phyloP scores from a whole-genome alignment of 225 moss, liverwort and hornwort genomes.

The Physcomitrellopsis africana region DNA sequence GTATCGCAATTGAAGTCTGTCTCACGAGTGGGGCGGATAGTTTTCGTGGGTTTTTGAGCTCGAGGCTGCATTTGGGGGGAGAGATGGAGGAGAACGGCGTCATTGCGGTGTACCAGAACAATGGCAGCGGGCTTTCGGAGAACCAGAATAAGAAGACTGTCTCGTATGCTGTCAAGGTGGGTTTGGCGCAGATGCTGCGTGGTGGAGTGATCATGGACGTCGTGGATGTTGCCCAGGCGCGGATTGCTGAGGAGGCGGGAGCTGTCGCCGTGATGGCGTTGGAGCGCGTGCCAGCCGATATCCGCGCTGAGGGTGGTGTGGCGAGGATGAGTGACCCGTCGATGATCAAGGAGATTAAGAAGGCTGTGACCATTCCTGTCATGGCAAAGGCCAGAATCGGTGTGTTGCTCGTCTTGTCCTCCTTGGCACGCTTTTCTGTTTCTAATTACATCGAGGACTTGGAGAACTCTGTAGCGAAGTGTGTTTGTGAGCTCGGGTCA shows the following conservation, averaged over 20 bases:
- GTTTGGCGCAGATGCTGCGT: constrained; percentile 92
- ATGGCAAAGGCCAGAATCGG: constrained; percentile 97
- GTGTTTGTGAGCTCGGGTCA: too few relatives aligned
- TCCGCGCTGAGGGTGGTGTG: constrained; percentile 87
- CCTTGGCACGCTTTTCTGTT: background rate
- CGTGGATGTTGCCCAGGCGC: constrained; percentile 79
- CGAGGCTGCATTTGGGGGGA: background rate
- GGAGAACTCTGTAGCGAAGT: background rate
- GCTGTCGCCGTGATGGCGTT: constrained; percentile 94
- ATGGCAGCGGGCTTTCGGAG: constrained; percentile 64
- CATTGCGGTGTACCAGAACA: constrained; percentile 87
- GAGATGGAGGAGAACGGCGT: constrained; percentile 76
- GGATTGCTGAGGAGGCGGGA: constrained; percentile 91
- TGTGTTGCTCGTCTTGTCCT: background rate
- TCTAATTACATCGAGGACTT: too few relatives aligned
- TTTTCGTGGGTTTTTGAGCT: background rate
- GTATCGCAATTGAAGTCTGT: too few relatives aligned
- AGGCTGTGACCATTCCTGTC: constrained; percentile 91
- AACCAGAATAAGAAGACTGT: constrained; percentile 76
- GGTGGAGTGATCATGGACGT: constrained; percentile 98
- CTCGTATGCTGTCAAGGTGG: constrained; percentile 94
- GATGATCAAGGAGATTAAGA: constrained; percentile 95
- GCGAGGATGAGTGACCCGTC: constrained; percentile 89
- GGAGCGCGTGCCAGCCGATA: constrained; percentile 95
- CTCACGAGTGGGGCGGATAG: background rate